phyloP scores from a whole-genome alignment of 495 filamentous ascomycete genomes.

The Tuber magnatum region DNA sequence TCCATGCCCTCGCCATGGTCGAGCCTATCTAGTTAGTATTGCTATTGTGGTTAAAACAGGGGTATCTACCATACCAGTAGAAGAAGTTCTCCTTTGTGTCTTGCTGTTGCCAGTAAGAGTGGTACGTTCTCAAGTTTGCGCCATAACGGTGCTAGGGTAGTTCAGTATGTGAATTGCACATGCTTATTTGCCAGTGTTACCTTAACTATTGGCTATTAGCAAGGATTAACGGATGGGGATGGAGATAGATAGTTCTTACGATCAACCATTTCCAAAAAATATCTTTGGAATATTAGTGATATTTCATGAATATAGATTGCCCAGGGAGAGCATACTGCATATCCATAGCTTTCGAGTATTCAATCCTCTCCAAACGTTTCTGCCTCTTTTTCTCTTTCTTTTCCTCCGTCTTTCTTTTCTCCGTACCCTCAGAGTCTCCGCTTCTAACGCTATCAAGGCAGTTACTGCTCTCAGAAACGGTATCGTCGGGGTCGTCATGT shows the following conservation, averaged over 20 bases:
- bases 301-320: not conserved
- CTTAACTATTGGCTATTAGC: conserved; percentile 32
- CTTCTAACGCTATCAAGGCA: conserved; percentile 39
- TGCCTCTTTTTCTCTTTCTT: conserved; percentile 43
- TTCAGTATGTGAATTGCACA: not conserved
- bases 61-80: conserved; percentile 54
- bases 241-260: conserved; percentile 30
- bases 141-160: conserved; percentile 74
- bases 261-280: conserved; percentile 93
- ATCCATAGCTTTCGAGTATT: conserved; percentile 71
- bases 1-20: conserved; percentile 67
- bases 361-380: conserved; percentile 46
- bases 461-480: conserved; percentile 36
- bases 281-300: conserved; percentile 42
- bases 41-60: not conserved
- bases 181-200: conserved; percentile 14
- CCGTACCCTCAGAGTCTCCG: conserved; percentile 38
- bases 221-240: conserved; percentile 4
- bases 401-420: conserved; percentile 42
- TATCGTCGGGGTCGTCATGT: conserved; percentile 30
- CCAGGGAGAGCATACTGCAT: conserved; percentile 46
- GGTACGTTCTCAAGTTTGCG: conserved; percentile 73
- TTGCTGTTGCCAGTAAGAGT: conserved; percentile 70
- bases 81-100: conserved; percentile 84
- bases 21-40: conserved; percentile 42